These are phyloP conservation scores for Fusarium albidum DNA, from an alignment of 2,329 filamentous ascomycete species.

Conservation along the genomic window DNA sequence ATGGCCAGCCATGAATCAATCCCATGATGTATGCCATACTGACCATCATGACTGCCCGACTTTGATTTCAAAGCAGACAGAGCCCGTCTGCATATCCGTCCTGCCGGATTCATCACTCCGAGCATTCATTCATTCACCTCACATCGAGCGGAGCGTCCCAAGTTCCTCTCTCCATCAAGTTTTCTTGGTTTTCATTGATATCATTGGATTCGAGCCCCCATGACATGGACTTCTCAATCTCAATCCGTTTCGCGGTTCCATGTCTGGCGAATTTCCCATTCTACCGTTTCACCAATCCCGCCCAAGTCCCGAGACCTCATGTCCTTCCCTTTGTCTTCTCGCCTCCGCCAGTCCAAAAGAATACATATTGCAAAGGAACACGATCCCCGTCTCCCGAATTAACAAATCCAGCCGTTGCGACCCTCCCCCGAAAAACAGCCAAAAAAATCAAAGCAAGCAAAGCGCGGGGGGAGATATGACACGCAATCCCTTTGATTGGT, in stretches of 20 bases:
- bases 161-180: conserved; percentile 24
- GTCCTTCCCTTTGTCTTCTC: conserved; percentile 27
- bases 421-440: conserved; percentile 39
- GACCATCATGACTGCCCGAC: background rate
- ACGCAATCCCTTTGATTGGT: conserved; percentile 38
- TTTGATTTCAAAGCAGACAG: conserved; percentile 7
- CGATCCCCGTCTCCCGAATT: conserved; percentile 35
- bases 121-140: background rate
- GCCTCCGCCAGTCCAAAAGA: conserved; percentile 32
- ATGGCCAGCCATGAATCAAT: no score
- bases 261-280: conserved; percentile 32
- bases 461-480: conserved; percentile 35
- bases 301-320: conserved; percentile 21
- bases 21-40: no score
- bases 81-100: background rate
- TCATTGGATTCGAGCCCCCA: conserved; percentile 40
- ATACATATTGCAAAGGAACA: conserved; percentile 41
- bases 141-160: background rate
- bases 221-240: conserved; percentile 35
- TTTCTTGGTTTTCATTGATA: conserved; percentile 36
- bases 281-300: conserved; percentile 30
- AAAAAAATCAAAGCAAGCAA: conserved; percentile 42
- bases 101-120: background rate
- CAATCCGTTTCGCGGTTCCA: conserved; percentile 29
- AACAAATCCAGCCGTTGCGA: conserved; percentile 39